phyloP scores from a whole-genome alignment of 2,329 filamentous ascomycete species.

The Trichoderma sp. region DNA sequence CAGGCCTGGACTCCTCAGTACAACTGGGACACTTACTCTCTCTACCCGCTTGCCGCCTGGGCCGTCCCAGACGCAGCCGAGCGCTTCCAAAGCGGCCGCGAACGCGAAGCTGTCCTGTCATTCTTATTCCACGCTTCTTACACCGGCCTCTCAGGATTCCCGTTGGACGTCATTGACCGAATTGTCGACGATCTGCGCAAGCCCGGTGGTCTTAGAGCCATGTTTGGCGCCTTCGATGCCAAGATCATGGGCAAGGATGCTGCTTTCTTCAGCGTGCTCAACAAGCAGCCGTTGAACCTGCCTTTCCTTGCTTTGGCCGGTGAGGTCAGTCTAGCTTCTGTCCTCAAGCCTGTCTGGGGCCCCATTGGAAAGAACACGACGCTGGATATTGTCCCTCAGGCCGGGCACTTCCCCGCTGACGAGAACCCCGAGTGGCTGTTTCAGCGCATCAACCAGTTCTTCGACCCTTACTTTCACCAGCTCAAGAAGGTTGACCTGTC shows the following conservation, averaged over 20 bases:
- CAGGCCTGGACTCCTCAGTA: background rate
- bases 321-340: slow-evolving; percentile 34
- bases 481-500: background rate
- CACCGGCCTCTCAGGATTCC: slow-evolving; percentile 44
- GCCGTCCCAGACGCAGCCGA: slow-evolving; percentile 50
- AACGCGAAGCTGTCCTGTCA: slow-evolving; percentile 49
- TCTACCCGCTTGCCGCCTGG: slow-evolving; percentile 51
- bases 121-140: slow-evolving; percentile 52
- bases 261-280: slow-evolving; percentile 43
- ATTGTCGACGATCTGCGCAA: slow-evolving; percentile 47
- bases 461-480: background rate
- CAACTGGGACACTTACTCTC: slow-evolving; percentile 40
- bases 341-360: slow-evolving; percentile 37
- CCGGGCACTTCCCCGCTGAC: background rate
- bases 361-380: background rate
- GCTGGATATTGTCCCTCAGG: background rate
- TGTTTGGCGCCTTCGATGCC: slow-evolving; percentile 44
- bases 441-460: background rate
- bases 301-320: slow-evolving; percentile 1
- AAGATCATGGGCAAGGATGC: slow-evolving; percentile 41
- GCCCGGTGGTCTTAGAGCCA: slow-evolving; percentile 47
- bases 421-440: background rate
- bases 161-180: slow-evolving; percentile 31
- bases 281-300: background rate
- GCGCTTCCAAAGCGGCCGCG: slow-evolving; percentile 49